These are phyloP conservation scores for Ceratobasidium theobromae DNA, from an alignment of 1,284 basidiomycete species.

Conservation along the genomic window DNA sequence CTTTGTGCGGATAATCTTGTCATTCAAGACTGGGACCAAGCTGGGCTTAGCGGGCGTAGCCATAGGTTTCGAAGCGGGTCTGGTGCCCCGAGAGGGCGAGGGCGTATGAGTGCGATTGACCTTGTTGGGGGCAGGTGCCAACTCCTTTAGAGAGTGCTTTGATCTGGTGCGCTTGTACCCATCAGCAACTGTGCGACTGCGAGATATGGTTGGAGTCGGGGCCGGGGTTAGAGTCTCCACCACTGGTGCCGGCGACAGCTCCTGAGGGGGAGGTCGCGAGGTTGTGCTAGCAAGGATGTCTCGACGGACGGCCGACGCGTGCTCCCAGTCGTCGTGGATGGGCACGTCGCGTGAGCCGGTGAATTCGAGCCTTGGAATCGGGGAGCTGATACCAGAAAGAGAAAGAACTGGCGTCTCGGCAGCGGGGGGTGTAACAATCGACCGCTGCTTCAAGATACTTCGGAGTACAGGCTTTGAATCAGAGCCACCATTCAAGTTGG, in stretches of 20 bases:
- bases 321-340: constrained; percentile 23
- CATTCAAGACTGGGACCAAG: constrained; percentile 1
- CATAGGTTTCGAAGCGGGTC: background rate
- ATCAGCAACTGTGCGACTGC: background rate
- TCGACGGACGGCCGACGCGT: constrained; percentile 1
- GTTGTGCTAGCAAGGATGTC: constrained; percentile 1
- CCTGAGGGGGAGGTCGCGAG: constrained; percentile 9
- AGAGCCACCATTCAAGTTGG: background rate
- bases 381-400: background rate
- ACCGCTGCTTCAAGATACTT: constrained; percentile 24
- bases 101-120: background rate
- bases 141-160: background rate
- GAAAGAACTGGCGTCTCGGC: background rate
- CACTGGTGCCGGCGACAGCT: background rate
- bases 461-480: background rate
- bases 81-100: background rate
- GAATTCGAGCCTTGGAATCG: constrained; percentile 6
- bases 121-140: background rate
- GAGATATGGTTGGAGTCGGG: background rate
- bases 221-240: background rate
- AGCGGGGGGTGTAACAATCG: background rate
- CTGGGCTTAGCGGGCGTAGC: background rate
- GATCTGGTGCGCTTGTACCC: background rate
- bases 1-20: background rate
- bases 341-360: constrained; percentile 16